phyloP scores from a whole-genome alignment of 257 asterid genomes.

The Penstemon davidsonii region DNA sequence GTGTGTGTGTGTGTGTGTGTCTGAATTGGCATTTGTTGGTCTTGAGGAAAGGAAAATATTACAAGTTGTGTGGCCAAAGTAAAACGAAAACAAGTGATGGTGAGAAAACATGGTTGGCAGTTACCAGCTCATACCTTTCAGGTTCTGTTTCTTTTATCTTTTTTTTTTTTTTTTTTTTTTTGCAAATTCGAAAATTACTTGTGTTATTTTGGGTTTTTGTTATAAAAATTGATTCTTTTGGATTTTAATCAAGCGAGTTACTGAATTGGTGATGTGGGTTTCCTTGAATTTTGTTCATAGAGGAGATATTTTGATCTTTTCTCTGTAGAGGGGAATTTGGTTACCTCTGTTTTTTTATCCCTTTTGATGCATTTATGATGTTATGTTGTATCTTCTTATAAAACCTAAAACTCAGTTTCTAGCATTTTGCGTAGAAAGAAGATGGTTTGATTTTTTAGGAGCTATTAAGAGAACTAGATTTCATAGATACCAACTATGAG shows the following conservation, averaged over 20 bases:
- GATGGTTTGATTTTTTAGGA: no score
- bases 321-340: constrained; percentile 11
- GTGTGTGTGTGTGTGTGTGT: constrained; percentile 26
- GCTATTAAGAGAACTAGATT: no score
- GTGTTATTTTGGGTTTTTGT: neutral
- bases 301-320: constrained; percentile 3
- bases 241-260: constrained; percentile 1
- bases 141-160: constrained; percentile 45
- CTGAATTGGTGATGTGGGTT: constrained; percentile 25
- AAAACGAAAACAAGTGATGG: constrained; percentile 60
- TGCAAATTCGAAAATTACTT: neutral
- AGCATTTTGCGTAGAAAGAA: no score
- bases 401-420: no score
- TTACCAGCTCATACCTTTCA: constrained; percentile 95
- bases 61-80: constrained; percentile 26
- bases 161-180: neutral
- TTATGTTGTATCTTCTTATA: no score
- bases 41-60: constrained; percentile 11
- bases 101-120: constrained; percentile 99
- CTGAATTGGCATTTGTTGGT: constrained; percentile 25
- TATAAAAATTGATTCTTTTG: constrained; percentile 4
- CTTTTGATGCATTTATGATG: neutral
- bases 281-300: neutral
- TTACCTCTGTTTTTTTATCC: neutral
- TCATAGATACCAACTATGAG: no score